These are phyloP conservation scores for Backusella tarrabulga DNA, from an alignment of 192 early-diverging fungal species.

Conservation along the genomic window DNA sequence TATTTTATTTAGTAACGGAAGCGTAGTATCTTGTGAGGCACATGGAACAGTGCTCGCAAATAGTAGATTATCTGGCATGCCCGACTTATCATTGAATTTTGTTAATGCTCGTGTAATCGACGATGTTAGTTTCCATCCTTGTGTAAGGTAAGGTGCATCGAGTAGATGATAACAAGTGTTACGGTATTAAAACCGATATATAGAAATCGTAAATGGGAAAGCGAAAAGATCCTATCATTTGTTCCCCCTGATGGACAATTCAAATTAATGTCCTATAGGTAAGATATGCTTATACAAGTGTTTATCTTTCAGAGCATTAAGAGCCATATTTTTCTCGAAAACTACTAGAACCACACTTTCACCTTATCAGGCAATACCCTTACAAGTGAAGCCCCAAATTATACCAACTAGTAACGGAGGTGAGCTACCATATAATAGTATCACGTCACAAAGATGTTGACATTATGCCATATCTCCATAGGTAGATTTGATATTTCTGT, in stretches of 20 bases:
- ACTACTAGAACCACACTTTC: constrained; percentile 56
- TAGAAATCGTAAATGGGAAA: constrained; percentile 71
- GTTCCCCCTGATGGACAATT: constrained; percentile 94
- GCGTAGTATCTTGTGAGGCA: constrained; percentile 73
- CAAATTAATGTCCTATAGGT: constrained; percentile 81
- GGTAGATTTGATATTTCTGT: constrained; percentile 73
- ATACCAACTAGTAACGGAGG: constrained; percentile 55
- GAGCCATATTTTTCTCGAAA: neutral
- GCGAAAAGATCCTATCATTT: constrained; percentile 80
- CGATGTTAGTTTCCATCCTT: constrained; percentile 87
- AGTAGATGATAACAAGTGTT: neutral
- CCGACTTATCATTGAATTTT: constrained; percentile 79
- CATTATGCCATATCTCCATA: constrained; percentile 3
- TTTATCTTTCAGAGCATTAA: neutral
- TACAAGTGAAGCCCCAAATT: constrained; percentile 64
- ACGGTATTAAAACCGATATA: neutral
- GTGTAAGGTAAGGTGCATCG: constrained; percentile 56
- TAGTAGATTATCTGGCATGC: constrained; percentile 85
- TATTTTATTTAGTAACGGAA: constrained; percentile 46
- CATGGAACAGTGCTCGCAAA: constrained; percentile 79
- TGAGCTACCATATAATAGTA: constrained; percentile 10
- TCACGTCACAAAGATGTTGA: neutral
- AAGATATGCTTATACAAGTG: neutral
- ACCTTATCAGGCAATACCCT: constrained; percentile 52
- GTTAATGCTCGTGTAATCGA: constrained; percentile 71